A percentile compares a stretch with the other conserved stretches of the same genome.
Conservation (phyloP, 345 rosid species). For the Lenwebbia sp. region DNA sequence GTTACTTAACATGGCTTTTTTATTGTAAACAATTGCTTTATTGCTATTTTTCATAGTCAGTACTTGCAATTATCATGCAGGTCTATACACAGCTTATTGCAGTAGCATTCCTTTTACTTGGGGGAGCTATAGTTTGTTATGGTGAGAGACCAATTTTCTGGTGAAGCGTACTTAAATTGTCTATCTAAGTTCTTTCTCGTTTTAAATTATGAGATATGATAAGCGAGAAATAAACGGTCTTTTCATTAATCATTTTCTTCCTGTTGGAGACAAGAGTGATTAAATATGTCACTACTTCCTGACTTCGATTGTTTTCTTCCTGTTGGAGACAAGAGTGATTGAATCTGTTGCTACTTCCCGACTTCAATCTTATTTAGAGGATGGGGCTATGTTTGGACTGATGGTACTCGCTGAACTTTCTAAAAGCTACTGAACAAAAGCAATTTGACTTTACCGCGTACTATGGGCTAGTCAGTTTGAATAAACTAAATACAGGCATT, state of each 20-base stretch:
- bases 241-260: neutral
- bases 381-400: neutral
- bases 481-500: neutral
- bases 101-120: slow-evolving; percentile 14
- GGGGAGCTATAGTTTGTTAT: slow-evolving; percentile 30
- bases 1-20: neutral
- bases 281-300: no score
- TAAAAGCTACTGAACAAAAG: neutral
- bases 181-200: neutral
- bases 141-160: slow-evolving; percentile 10
- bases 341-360: neutral
- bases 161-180: neutral
- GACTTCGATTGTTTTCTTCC: neutral
- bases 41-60: neutral
- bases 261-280: no score
- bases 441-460: neutral
- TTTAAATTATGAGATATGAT: neutral
- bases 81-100: slow-evolving; percentile 16
- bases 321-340: neutral
- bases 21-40: neutral
- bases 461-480: neutral
- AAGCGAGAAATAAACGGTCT: neutral
- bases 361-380: neutral
- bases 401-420: neutral
- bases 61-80: slow-evolving; percentile 5